Evolutionary conservation across 805 yeast genomes (phyloP).

Genomic region (Dipodascopsis uninucleata): DNA sequence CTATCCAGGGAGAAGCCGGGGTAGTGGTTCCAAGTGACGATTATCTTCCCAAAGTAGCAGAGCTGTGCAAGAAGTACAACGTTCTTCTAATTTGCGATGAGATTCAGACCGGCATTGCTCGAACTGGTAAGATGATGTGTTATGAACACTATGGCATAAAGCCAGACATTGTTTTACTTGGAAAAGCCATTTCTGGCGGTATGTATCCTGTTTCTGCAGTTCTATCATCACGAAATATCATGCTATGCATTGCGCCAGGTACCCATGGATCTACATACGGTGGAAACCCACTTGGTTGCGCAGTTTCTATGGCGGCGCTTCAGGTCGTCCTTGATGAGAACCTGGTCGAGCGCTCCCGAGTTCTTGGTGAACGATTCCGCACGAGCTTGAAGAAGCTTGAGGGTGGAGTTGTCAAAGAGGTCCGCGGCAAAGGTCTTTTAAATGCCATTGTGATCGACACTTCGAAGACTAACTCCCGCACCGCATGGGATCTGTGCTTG

Average conservation of each 20-base stretch:
- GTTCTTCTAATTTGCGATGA: constrained; percentile 91
- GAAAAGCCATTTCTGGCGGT: constrained; percentile 96
- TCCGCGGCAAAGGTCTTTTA: constrained; percentile 81
- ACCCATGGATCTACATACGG: constrained; percentile 98
- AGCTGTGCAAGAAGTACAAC: constrained; percentile 65
- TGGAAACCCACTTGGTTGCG: constrained; percentile 92
- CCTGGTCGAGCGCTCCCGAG: constrained; percentile 70
- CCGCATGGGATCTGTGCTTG: constrained; percentile 95
- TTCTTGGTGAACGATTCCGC: constrained; percentile 67
- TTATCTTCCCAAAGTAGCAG: constrained; percentile 69
- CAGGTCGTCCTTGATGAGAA: constrained; percentile 85
- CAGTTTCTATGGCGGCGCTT: constrained; percentile 90
- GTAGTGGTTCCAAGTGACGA: constrained; percentile 88
- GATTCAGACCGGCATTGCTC: constrained; percentile 95
- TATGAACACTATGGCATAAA: constrained; percentile 79
- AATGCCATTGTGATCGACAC: constrained; percentile 90
- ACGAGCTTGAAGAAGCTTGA: constrained; percentile 39
- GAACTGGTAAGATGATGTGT: constrained; percentile 93
- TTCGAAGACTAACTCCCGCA: constrained; percentile 74
- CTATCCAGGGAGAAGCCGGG: constrained; percentile 98
- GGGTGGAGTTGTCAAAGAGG: constrained; percentile 53
- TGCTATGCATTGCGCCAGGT: constrained; percentile 88
- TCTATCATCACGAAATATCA: constrained; percentile 80
- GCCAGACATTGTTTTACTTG: constrained; percentile 86
- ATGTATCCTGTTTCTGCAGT: constrained; percentile 90